Base-by-base conservation (phyloP, 2,329 filamentous ascomycete species). In the Endoconidiophora polonica region DNA sequence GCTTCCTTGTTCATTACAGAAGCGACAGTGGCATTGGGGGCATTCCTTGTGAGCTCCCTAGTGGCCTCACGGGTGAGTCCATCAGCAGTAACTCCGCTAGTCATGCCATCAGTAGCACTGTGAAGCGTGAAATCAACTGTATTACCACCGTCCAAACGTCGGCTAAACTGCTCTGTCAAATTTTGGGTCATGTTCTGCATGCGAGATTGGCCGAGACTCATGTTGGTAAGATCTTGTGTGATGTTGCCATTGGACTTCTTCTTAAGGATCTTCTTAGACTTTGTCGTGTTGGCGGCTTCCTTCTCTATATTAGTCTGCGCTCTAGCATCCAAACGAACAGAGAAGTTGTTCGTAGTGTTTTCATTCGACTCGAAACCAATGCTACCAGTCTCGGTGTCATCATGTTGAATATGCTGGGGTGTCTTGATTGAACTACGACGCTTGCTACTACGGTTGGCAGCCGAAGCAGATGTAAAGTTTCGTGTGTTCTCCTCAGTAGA, bases 361-460 rank as follows among this genome's bases (percentile, higher is more conserved):
- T 59, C 58, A 2, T 52, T 55, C 9, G 57, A 58, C 42, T 55
- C 54, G 42, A 54, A 55, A 14, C 57, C 54, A 20, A 49, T 56
- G 49, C 51, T 56, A 42, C 55, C 56, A 22, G 56, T 52, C 16
- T 56, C 56, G n/a, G 53, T 50, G n/a, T 53, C 48, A 3, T 56
- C 52, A 16, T 52, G 5, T 26, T 43, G 14, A 26, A n/a, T 33
- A 23, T 24, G 7, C 10, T 22, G n/a, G 22, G 10, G 14, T 9
- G 50, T 45, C 45, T 57, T 59, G 37, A 54, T 23, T 10, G 57
- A 51, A 26, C 52, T 62, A 45, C 64, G 63, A 5, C 66, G 63
- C 58, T 68, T 69, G 61, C 66, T 68, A 10, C 66, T 64, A 46
- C 63, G 62, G 55, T 68, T 69, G 6, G 66, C 65, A 18, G 46